Evolutionary conservation across 2,329 filamentous ascomycete species (phyloP).

Genomic region (Aureobasidium subglaciale): DNA sequence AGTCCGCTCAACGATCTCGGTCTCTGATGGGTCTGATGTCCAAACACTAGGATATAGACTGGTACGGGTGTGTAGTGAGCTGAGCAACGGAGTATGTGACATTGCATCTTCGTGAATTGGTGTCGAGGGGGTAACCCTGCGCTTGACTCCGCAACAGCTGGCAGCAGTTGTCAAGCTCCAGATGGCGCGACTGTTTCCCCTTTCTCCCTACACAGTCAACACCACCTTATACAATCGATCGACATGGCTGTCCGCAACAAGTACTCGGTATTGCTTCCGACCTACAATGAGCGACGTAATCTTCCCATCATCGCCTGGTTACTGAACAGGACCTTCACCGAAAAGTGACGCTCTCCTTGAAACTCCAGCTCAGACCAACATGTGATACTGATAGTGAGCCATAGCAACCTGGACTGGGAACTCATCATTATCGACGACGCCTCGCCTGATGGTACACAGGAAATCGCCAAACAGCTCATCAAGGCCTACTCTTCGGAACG

Average conservation of each 20-base stretch:
- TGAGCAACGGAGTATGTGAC: too few species aligned
- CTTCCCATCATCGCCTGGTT: slow-evolving; percentile 94
- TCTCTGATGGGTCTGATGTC: too few species aligned
- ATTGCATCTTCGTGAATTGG: not conserved
- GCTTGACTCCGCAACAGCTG: slow-evolving; percentile 7
- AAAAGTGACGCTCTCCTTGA: slow-evolving; percentile 56
- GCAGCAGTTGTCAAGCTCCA: slow-evolving; percentile 1
- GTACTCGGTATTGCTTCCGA: slow-evolving; percentile 95
- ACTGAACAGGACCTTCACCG: slow-evolving; percentile 82
- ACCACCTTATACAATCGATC: not conserved
- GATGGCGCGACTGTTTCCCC: not conserved
- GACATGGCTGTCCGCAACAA: slow-evolving; percentile 54
- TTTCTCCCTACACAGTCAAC: not conserved
- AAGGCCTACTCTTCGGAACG: slow-evolving; percentile 69
- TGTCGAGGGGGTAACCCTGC: not conserved
- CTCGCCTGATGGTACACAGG: slow-evolving; percentile 90
- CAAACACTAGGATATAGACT: too few species aligned
- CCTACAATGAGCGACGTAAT: slow-evolving; percentile 97
- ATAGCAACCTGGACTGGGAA: slow-evolving; percentile 89
- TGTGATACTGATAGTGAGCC: not conserved
- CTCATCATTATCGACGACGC: slow-evolving; percentile 97
- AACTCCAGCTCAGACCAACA: not conserved
- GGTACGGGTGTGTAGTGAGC: too few species aligned
- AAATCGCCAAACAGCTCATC: slow-evolving; percentile 82
- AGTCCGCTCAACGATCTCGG: too few species aligned